Base-by-base conservation (phyloP, 2,329 filamentous ascomycete species). In the Geosmithia flava region DNA sequence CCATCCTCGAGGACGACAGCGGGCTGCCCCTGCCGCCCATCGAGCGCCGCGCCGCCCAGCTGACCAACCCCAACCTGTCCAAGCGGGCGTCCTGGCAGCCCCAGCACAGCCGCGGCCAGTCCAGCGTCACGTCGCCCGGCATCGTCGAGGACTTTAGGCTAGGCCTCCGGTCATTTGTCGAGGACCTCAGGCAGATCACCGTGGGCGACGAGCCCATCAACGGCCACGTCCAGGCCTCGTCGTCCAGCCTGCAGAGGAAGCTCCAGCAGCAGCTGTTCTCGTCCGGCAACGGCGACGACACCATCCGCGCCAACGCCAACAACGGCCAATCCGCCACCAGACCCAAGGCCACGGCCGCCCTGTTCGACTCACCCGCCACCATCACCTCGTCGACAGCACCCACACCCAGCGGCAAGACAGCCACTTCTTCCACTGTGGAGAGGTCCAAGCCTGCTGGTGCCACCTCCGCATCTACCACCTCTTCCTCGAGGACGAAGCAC, bases 101-200 rank as follows among this genome's bases (percentile, higher is more conserved):
- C 42, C 71, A 71, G 42, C 68, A 71, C 29, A 67, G 69, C 29
- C 69, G 68, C 42, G 67, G 65, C 29, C 51, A 52, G 41, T 59
- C 67, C 1, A 72, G 63, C 42, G 66, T 79, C 50, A 27, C 23
- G 4, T 27, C 33, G 6, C 89, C 89, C 60, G 87, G 93, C 63
- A 83, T 95, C 64, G 86, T 90, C 16, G 85, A 87, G 51, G 93
- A 96, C 65, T 81, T 98, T 63, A 87, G 83, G 61, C 80, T 93
- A 47, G 91, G 93, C 2, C 69, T 98, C 45, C 90, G 86, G 80
- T 95, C 87, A 1, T 98, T 98, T 65, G 81, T 95, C 51, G 93
- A 97, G 62, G 93, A 98, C 60, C 80, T 98, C 45, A 78, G 90
- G 54, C 93, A 97, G 65, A 94, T 91, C 15, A 95, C 93, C 0